Evolutionary conservation across 2,329 filamentous ascomycete genomes (phyloP).

Genomic region (Aspergillus carbonarius): DNA sequence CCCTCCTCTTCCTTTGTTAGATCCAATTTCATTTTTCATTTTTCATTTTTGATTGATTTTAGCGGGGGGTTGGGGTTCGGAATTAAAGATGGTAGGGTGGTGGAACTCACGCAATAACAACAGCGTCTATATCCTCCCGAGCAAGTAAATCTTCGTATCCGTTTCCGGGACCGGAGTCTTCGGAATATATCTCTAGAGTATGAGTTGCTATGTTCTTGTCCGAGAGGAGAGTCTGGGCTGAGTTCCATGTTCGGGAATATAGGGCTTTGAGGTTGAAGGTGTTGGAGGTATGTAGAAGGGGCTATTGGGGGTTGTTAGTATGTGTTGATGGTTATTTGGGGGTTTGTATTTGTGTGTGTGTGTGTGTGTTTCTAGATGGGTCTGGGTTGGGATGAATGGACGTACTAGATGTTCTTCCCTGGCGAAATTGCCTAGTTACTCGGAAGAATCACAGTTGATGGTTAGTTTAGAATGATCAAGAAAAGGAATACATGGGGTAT

Average conservation of each 20-base stretch:
- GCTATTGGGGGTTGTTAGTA: conserved; percentile 30
- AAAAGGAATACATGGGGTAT: not conserved
- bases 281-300: conserved; percentile 50
- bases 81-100: not conserved
- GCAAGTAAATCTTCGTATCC: conserved; percentile 48
- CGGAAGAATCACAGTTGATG: too few species aligned
- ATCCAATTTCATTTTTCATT: too few species aligned
- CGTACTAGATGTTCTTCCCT: conserved; percentile 55
- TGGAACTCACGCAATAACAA: conserved; percentile 50
- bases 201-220: conserved; percentile 13
- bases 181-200: conserved; percentile 55
- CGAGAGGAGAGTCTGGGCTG: conserved; percentile 47
- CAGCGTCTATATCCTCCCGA: conserved; percentile 50
- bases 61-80: too few species aligned
- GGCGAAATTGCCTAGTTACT: conserved; percentile 55
- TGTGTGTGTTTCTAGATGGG: not conserved
- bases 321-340: not conserved
- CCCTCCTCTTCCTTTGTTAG: too few species aligned
- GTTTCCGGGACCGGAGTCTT: conserved; percentile 50
- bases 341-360: not conserved
- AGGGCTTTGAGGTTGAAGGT: conserved; percentile 54
- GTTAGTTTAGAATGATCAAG: too few species aligned
- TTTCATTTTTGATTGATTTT: too few species aligned
- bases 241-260: conserved; percentile 58
- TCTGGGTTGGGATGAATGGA: not conserved